phyloP scores from a whole-genome alignment of 257 asterid genomes.

The Gentiana straminea region DNA sequence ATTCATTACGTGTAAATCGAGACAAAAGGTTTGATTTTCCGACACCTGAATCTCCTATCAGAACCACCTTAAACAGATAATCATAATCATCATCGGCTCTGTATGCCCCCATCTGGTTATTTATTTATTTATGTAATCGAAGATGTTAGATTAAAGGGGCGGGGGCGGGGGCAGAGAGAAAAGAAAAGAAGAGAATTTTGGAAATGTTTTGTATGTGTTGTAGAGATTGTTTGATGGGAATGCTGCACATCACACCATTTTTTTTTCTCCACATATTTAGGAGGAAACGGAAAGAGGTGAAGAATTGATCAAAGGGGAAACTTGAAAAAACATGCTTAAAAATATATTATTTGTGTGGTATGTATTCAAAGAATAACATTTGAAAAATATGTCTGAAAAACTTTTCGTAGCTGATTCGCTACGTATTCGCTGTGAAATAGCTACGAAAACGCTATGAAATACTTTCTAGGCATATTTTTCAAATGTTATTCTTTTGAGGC shows the following conservation, averaged over 20 bases:
- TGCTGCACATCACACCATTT: background rate
- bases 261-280: too few species aligned
- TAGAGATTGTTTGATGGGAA: background rate
- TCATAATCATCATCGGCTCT: slow-evolving; percentile 85
- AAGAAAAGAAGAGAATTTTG: background rate
- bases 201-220: background rate
- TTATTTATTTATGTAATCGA: background rate
- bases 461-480: too few species aligned
- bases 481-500: too few species aligned
- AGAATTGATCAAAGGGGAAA: too few species aligned
- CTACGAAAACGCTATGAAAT: too few species aligned
- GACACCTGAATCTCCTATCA: slow-evolving; percentile 80
- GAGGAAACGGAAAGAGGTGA: too few species aligned
- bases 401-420: too few species aligned
- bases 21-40: slow-evolving; percentile 77
- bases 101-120: slow-evolving; percentile 40
- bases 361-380: too few species aligned
- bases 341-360: too few species aligned
- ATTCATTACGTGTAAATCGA: slow-evolving; percentile 64
- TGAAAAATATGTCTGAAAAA: too few species aligned
- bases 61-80: slow-evolving; percentile 68
- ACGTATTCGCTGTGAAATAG: too few species aligned
- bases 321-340: too few species aligned
- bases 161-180: background rate
- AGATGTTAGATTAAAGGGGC: background rate